These are phyloP conservation scores for Colletotrichum theobromicola DNA, from an alignment of 2,329 filamentous ascomycete genomes.

Conservation along the genomic window DNA sequence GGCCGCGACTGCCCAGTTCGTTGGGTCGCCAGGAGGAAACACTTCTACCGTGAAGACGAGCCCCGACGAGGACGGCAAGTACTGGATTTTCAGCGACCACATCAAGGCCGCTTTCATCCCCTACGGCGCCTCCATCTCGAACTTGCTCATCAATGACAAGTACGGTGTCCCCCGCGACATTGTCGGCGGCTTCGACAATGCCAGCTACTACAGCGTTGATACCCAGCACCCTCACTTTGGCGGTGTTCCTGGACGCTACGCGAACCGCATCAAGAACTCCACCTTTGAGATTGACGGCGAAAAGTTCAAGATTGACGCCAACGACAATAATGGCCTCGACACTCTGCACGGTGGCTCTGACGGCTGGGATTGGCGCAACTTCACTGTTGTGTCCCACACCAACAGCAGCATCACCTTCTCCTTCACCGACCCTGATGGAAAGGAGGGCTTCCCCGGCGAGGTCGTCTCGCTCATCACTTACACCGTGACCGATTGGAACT, in stretches of 20 bases:
- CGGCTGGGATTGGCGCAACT: conserved; percentile 81
- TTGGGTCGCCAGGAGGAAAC: conserved; percentile 23
- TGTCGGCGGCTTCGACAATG: conserved; percentile 78
- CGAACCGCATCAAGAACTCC: conserved; percentile 82
- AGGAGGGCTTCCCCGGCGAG: conserved; percentile 80
- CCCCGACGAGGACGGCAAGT: conserved; percentile 69
- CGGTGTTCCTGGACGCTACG: conserved; percentile 76
- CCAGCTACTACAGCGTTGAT: conserved; percentile 71
- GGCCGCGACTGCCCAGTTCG: conserved; percentile 31
- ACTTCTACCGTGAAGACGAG: conserved; percentile 28
- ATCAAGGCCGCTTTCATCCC: conserved; percentile 74
- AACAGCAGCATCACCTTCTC: conserved; percentile 75
- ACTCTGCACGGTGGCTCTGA: conserved; percentile 74
- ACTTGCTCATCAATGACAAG: conserved; percentile 73
- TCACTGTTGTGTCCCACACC: conserved; percentile 74
- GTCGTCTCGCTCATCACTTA: conserved; percentile 79
- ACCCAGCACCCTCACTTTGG: conserved; percentile 73
- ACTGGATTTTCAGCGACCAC: conserved; percentile 71
- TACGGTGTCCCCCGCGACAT: conserved; percentile 73
- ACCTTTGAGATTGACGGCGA: conserved; percentile 71
- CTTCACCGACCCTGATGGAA: conserved; percentile 73
- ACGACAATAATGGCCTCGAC: conserved; percentile 68
- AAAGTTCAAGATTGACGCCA: conserved; percentile 63
- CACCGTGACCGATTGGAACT: conserved; percentile 67
- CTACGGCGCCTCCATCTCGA: conserved; percentile 76